Conservation (phyloP, 176 grass and related monocot genomes). For the Oryza longistaminata region DNA sequence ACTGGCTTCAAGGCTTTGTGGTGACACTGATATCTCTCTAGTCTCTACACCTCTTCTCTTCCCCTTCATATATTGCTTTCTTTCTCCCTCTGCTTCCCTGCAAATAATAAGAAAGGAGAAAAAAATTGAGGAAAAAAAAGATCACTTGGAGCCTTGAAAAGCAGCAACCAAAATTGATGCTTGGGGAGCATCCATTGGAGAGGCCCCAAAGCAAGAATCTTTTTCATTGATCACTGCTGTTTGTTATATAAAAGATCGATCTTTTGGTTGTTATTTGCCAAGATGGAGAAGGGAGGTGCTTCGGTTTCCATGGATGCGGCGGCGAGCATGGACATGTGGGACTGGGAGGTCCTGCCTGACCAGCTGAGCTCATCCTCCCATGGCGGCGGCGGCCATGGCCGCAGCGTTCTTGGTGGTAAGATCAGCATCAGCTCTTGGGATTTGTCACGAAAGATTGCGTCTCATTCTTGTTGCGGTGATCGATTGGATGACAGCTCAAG, state of each 20-base stretch:
- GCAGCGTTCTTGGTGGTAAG: constrained; percentile 26
- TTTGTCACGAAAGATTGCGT: not conserved
- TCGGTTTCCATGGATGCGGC: constrained; percentile 1
- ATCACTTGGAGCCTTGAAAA: constrained; percentile 11
- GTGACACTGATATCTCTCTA: constrained; percentile 14
- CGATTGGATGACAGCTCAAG: constrained; percentile 1
- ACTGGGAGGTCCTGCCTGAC: constrained; percentile 89
- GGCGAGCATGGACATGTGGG: constrained; percentile 59
- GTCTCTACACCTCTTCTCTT: not conserved
- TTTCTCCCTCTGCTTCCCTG: constrained; percentile 20
- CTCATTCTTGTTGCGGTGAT: not conserved
- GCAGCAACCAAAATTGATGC: constrained; percentile 19
- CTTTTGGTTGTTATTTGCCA: not conserved
- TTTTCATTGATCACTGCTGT: not conserved
- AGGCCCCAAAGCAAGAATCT: not conserved
- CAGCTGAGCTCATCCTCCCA: constrained; percentile 28
- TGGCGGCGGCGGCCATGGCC: not conserved
- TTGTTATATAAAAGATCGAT: not conserved
- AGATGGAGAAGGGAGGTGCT: constrained; percentile 34
- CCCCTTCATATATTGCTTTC: constrained; percentile 28
- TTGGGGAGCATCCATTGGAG: constrained; percentile 33
- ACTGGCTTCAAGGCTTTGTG: not conserved
- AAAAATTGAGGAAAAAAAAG: not conserved
- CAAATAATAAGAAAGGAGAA: constrained; percentile 11
- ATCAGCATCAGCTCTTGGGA: not conserved